Evolutionary conservation across 306 rosid genomes (phyloP), one percentile per base, ranked within the genome.

Genomic region (Acacia crassicarpa): DNA sequence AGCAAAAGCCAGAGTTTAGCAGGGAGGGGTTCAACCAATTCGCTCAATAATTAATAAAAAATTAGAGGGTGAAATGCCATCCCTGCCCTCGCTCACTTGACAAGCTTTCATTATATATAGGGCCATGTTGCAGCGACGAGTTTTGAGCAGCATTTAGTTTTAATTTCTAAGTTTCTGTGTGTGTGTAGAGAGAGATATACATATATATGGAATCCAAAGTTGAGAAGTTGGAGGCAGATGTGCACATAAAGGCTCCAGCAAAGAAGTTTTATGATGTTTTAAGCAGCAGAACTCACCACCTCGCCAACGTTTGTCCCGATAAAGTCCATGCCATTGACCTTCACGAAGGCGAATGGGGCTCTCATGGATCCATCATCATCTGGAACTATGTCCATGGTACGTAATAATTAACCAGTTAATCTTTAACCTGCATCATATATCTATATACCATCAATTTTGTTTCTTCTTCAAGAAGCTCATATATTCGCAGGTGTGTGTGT

Each of bases 271-370:
- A 41, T 27, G 78, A 71, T 27, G 83, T 71, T 19, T 19, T 41
- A 32, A 27, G 83, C 72, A 71, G 1, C 49, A 71, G 32, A 70
- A 71, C 83, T 6, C 72, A 80, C 23, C 72, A 80, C 11, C 3
- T 80, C 30, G 16, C 35, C 78, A 80, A 80, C 6, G 12, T n/a
- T 20, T 58, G 58, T 15, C 78, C 72, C 59, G 61, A 58, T 0
- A 71, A 4, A 19, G 9, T 71, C 0, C n/a, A 80, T 1, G 0
- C 78, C 5, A 70, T 71, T 58, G 72, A 56, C 2, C 13, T 80
- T 80, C 83, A 13, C 4, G 72, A 80, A 58, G 83, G 83, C 22
- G 77, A 41, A 56, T 80, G 83, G 78, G 83, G 78, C 23, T 17
- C 25, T 3, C 48, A 71, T 5, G 71, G 78, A 40, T 70, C 77